Conservation (phyloP, 2,329 filamentous ascomycete species). For the Talaromyces atroroseus region DNA sequence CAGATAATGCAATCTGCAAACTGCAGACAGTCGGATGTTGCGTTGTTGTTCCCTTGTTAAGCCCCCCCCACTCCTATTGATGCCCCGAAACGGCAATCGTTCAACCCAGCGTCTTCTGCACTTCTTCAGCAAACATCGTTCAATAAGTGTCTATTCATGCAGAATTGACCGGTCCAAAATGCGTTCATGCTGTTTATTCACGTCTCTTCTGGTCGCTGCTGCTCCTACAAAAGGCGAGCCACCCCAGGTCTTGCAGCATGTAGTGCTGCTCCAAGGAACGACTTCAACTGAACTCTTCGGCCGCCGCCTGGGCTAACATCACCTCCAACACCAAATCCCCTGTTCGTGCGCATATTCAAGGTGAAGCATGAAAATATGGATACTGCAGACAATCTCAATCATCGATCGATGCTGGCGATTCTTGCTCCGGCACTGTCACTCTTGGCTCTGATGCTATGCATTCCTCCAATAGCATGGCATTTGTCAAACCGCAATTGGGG, state of each 20-base stretch:
- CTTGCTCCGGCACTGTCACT: slow-evolving; percentile 46
- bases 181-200: not conserved
- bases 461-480: slow-evolving; percentile 57
- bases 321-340: not conserved
- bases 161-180: slow-evolving; percentile 6
- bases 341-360: not conserved
- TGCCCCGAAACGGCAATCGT: slow-evolving; percentile 3
- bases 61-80: slow-evolving; percentile 8
- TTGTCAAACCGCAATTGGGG: slow-evolving; percentile 56
- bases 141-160: slow-evolving; percentile 1
- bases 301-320: not conserved
- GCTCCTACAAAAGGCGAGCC: not conserved
- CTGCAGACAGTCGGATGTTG: slow-evolving; percentile 1
- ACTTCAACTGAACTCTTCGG: not conserved
- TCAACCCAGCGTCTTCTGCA: not conserved
- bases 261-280: not conserved
- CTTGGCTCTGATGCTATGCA: slow-evolving; percentile 48
- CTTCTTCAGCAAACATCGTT: not conserved
- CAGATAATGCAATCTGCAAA: too few species aligned
- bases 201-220: not conserved
- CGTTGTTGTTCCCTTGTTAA: not conserved
- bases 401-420: slow-evolving; percentile 24
- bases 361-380: not conserved
- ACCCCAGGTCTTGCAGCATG: not conserved
- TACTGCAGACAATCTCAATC: not conserved